Evolutionary conservation across 306 rosid genomes (phyloP), one percentile per base, ranked within the genome.

Genomic region (Glycine tomentella): DNA sequence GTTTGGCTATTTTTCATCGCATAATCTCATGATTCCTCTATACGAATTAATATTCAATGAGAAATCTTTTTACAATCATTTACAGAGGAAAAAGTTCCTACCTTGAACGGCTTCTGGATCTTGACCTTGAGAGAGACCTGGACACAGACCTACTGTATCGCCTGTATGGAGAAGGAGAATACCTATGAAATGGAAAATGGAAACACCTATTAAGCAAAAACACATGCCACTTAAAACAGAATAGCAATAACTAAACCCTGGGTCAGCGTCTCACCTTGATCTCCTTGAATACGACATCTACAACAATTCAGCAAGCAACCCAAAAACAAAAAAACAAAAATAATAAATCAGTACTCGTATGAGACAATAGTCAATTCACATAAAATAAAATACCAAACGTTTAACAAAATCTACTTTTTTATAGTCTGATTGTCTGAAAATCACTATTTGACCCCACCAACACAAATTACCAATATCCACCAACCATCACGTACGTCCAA

Each of bases 221-320:
- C 14, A 5, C 8, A 58, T n/a, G 6, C 13, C 15, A 59, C 78
- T 4, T 6, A 8, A 49, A 45, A 53, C 13, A 6, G 9, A 80
- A 10, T 0, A 17, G 9, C 3, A 63, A 75, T 48, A 55, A 20
- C 46, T 12, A 42, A 69, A 6, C 62, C 48, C 2, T 8, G 6
- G 10, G 25, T 3, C 0, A 6, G 50, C 0, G 75, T 46, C 88
- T 17, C 46, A 89, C 97, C 97, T 93, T 81, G 98, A 90, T 85
- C 98, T 91, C 63, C 92, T 78, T 46, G 96, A 89, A 72, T 91
- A 90, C 6, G 97, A 90, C 96, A 90, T 91, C 99, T 95, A 90
- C 52, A 40, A 86, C 59, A 70, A 57, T 74, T 61, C 55, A 80
- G 17, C 51, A 6, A 74, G 5, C 52, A 10, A 49, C 31, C 31